Evolutionary conservation across 2,329 filamentous ascomycete species (phyloP).

Genomic region (Microcera coccophila): DNA sequence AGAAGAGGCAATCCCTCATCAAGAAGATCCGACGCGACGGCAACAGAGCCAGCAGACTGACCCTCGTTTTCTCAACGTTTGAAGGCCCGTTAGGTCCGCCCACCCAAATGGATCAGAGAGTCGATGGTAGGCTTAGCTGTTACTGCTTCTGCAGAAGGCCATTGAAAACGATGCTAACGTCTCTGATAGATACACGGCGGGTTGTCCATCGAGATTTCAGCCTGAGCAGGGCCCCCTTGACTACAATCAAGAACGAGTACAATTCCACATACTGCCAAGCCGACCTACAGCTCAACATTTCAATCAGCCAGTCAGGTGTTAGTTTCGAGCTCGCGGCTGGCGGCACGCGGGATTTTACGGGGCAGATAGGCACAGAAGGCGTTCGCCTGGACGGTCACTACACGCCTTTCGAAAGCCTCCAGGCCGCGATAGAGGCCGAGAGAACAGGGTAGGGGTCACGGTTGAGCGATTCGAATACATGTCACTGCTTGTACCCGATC

Average conservation of each 20-base stretch:
- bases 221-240: neutral
- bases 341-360: neutral
- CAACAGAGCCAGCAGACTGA: constrained; percentile 2
- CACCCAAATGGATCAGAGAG: neutral
- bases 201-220: constrained; percentile 2
- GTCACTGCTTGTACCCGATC: no score
- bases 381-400: neutral
- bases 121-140: constrained; percentile 1
- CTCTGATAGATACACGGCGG: neutral
- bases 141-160: constrained; percentile 1
- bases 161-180: neutral
- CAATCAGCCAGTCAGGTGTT: constrained; percentile 1
- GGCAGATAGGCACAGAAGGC: neutral
- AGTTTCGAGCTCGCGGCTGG: constrained; percentile 3
- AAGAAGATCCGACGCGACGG: constrained; percentile 4
- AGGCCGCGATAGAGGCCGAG: no score
- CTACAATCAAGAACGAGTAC: neutral
- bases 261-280: constrained; percentile 1
- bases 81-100: constrained; percentile 1
- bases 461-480: neutral
- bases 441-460: neutral
- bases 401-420: neutral
- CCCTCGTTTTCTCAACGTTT: constrained; percentile 4
- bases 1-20: constrained; percentile 1
- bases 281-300: constrained; percentile 10